phyloP scores from a whole-genome alignment of 2,329 filamentous ascomycete species.

The Coniella lustricola region DNA sequence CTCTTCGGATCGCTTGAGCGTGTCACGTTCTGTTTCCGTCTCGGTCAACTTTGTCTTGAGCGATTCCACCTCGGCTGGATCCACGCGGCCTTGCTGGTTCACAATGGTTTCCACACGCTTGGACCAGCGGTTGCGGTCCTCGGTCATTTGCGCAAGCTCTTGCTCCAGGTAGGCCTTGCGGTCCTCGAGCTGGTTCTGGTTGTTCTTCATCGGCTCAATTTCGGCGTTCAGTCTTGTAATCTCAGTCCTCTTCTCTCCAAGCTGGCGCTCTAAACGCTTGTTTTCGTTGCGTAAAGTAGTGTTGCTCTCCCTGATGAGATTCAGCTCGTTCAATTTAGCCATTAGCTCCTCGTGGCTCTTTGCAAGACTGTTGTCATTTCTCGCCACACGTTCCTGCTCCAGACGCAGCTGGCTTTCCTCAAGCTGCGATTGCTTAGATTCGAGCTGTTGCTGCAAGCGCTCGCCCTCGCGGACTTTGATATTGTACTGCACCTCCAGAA shows the following conservation, averaged over 20 bases:
- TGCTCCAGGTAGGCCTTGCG: constrained; percentile 75
- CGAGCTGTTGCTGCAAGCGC: constrained; percentile 80
- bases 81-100: constrained; percentile 90
- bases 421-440: constrained; percentile 79
- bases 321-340: constrained; percentile 91
- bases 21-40: constrained; percentile 59
- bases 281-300: constrained; percentile 84
- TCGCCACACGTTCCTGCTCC: constrained; percentile 75
- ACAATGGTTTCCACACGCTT: constrained; percentile 93
- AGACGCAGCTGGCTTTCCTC: constrained; percentile 86
- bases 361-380: constrained; percentile 65
- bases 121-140: constrained; percentile 91
- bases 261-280: constrained; percentile 66
- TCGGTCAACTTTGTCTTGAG: constrained; percentile 70
- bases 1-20: constrained; percentile 41
- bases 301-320: constrained; percentile 91
- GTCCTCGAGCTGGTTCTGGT: constrained; percentile 75
- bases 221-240: constrained; percentile 67
- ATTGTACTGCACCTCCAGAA: constrained; percentile 93
- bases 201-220: constrained; percentile 75
- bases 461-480: constrained; percentile 82
- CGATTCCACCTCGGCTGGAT: constrained; percentile 85
- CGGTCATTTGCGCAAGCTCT: constrained; percentile 80
- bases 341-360: constrained; percentile 84
- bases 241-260: constrained; percentile 66